Evolutionary conservation across 1,284 basidiomycete genomes (phyloP).

Genomic region (Anthracocystis walkeri): DNA sequence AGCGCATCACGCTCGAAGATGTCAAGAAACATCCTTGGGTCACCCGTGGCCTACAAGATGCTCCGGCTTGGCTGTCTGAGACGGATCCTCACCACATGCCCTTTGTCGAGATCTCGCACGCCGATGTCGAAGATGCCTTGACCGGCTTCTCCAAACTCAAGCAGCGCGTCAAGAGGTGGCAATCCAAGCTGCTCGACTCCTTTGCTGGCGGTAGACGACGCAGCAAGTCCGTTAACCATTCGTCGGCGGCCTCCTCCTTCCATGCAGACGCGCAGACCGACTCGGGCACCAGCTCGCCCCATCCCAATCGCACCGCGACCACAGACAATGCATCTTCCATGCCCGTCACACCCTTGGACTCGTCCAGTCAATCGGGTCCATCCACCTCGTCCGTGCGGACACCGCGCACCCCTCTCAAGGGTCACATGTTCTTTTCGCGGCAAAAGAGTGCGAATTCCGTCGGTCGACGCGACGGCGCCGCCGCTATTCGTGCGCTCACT

Average conservation of each 20-base stretch:
- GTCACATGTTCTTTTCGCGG: constrained; percentile 40
- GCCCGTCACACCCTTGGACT: constrained; percentile 34
- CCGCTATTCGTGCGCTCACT: constrained; percentile 29
- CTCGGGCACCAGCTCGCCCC: constrained; percentile 30
- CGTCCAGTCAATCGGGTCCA: constrained; percentile 26
- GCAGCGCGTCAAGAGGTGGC: constrained; percentile 60
- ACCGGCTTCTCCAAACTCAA: constrained; percentile 65
- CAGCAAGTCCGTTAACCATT: constrained; percentile 36
- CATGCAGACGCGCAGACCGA: constrained; percentile 24
- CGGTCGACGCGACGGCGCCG: constrained; percentile 33
- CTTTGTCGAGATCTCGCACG: constrained; percentile 79
- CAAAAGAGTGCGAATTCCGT: constrained; percentile 42
- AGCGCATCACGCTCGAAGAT: constrained; percentile 83
- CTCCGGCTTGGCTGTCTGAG: constrained; percentile 81
- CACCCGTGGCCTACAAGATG: constrained; percentile 73
- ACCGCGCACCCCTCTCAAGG: constrained; percentile 44
- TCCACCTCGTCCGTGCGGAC: constrained; percentile 30
- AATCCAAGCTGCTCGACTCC: constrained; percentile 54
- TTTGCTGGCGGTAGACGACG: constrained; percentile 40
- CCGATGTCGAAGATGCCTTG: constrained; percentile 80
- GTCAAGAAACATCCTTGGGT: constrained; percentile 89
- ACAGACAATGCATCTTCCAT: constrained; percentile 17
- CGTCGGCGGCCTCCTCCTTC: constrained; percentile 33
- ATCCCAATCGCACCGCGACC: constrained; percentile 10
- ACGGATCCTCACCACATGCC: constrained; percentile 77